Base-by-base conservation (phyloP, 495 filamentous ascomycete genomes). In the Choiromyces venosus region DNA sequence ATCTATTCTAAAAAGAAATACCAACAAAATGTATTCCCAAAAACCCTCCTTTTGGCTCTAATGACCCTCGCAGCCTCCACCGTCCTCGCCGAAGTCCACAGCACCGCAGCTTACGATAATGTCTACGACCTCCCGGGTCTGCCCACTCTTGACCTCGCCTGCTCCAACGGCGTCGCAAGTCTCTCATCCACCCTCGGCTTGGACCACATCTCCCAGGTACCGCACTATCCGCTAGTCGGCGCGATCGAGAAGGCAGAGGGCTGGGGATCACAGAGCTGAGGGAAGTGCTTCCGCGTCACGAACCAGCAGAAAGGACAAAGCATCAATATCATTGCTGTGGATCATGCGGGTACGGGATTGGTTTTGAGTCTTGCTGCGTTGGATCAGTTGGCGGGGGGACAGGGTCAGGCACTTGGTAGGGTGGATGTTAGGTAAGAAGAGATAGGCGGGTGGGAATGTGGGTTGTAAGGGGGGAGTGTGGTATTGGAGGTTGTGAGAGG, bases 261-360 rank as follows among this genome's bases (percentile, higher is more conserved):
- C 52, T 91, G 88, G 84, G 89, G 86, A 81, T 85, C 83, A 16
- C 70, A 83, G 7, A 80, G 74, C 67, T 94, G 92, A 83, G 91
- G 92, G 70, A 87, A 86, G 12, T 93, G 91, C 86, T 93, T 88
- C 83, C 70, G 82, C 61, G 82, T 92, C 61, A 85, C 84, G 18
- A 93, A 87, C 81, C 85, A 87, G 76, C 82, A 84, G 71, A 88
- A 85, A 25, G 84, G 86, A 73, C 84, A 84, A 69, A 78, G 68
- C 5, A 86, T 94, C 83, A 86, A 89, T 78, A 82, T 94, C 9
- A 83, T 88, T 14, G 92, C 88, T 37, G 84, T 94, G 72, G 92
- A 94, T 83, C 83, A 88, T 70, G 85, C 88, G 12, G 83, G 74
- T 0, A 35, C 72, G 25, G 90, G 89, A 1, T 85, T 93, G 66